Conservation (phyloP, 2,329 filamentous ascomycete species). For the Scedosporium dehoogii region DNA sequence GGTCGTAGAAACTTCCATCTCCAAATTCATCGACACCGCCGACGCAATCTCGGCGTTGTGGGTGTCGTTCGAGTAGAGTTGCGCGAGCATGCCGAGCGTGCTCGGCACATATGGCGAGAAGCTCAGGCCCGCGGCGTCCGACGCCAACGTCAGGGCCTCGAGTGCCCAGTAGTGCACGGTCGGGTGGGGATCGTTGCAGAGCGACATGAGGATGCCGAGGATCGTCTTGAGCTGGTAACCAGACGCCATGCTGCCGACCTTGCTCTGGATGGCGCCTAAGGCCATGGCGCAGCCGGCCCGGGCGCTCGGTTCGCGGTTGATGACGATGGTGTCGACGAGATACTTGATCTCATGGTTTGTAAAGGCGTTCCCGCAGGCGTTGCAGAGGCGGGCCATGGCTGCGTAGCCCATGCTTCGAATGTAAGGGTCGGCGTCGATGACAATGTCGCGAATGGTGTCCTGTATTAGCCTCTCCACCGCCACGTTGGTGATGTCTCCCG, state of each 20-base stretch:
- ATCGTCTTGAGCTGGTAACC: constrained; percentile 95
- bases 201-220: constrained; percentile 93
- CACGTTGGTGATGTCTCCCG: constrained; percentile 63
- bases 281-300: constrained; percentile 92
- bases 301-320: constrained; percentile 85
- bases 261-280: constrained; percentile 84
- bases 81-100: constrained; percentile 85
- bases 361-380: constrained; percentile 71
- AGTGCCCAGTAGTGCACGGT: constrained; percentile 95
- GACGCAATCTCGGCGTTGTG: constrained; percentile 79
- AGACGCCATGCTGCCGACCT: constrained; percentile 95
- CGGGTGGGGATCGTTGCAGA: constrained; percentile 91
- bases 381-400: constrained; percentile 78
- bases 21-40: constrained; percentile 78
- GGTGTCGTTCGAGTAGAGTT: constrained; percentile 83
- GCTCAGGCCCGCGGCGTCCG: constrained; percentile 84
- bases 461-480: constrained; percentile 79
- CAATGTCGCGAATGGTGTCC: constrained; percentile 60
- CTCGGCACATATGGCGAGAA: constrained; percentile 87
- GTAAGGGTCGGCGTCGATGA: constrained; percentile 75
- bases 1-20: constrained; percentile 72
- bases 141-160: constrained; percentile 75
- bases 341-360: constrained; percentile 86
- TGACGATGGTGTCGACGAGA: constrained; percentile 86
- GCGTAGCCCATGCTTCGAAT: constrained; percentile 79